Evolutionary conservation across 805 yeast genomes (phyloP), one percentile per base, ranked within the genome.

Genomic region (Brettanomyces nanus): DNA sequence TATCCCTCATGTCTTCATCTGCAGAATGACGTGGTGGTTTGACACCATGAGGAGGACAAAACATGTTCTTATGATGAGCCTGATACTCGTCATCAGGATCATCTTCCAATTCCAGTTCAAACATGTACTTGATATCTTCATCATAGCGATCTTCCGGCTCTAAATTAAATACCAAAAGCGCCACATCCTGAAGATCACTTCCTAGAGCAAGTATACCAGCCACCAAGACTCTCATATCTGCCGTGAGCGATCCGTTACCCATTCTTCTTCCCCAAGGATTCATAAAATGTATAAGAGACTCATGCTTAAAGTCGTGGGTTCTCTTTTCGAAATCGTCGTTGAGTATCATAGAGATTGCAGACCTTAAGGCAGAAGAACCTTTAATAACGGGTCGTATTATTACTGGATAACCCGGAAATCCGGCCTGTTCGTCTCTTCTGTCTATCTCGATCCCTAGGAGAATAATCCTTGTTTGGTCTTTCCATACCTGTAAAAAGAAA

Each of bases 141-240:
- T 80, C 89, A 45, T 74, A 77, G 38, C 74, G 62, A 53, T 80
- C 89, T 38, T 76, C 76, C 35, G 66, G 65, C 43, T 75, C 81
- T 38, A 77, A 53, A 47, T 74, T 77, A 11, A 70, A 64, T 41
- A 77, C 54, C 10, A 78, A 58, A 35, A 72, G 77, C 0, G 76
- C 72, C 5, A 76, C 68, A 42, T 72, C 77, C 14, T 65, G 63
- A 22, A 68, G 42, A 19, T 66, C 70, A 5, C 61, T 51, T 1
- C 77, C 77, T 11, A 71, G 46, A 1, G 75, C 70, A 17, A 71
- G 53, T 53, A 78, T 61, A 2, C 79, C 73, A 3, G 79, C 73
- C 25, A 76, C 71, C 40, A 74, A 72, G 36, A 75, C 63, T 46
- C 80, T 63, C 52, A 77, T 67, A 51, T 78, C 85, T 4, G 74